These are phyloP conservation scores for Rugonectria rugulosa DNA, from an alignment of 2,329 filamentous ascomycete genomes.

Conservation along the genomic window DNA sequence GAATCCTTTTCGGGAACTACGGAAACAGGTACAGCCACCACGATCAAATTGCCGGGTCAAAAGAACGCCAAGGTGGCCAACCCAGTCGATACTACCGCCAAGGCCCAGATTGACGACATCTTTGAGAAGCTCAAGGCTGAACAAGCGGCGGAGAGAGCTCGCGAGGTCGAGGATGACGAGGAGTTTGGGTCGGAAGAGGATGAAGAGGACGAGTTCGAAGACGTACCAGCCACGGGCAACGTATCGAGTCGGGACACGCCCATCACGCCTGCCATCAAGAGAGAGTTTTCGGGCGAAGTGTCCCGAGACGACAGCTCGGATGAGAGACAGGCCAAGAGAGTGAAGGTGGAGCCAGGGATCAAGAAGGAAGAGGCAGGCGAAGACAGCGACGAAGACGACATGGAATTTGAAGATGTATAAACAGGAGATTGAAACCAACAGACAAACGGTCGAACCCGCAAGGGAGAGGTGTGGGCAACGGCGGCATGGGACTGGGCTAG, in stretches of 20 bases:
- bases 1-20: constrained; percentile 59
- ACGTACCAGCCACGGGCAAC: constrained; percentile 52
- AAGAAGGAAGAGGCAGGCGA: constrained; percentile 58
- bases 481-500: background rate
- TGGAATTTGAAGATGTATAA: constrained; percentile 67
- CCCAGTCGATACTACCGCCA: constrained; percentile 57
- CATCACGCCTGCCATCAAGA: constrained; percentile 43
- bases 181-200: constrained; percentile 48
- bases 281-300: constrained; percentile 41
- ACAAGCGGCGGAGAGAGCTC: constrained; percentile 56
- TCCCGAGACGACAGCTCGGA: constrained; percentile 45
- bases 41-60: constrained; percentile 48
- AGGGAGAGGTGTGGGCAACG: background rate
- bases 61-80: constrained; percentile 53
- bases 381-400: constrained; percentile 52
- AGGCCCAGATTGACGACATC: constrained; percentile 69
- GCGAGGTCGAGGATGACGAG: constrained; percentile 37
- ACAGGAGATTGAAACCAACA: background rate
- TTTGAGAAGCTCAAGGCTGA: constrained; percentile 72
- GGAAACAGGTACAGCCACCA: constrained; percentile 27
- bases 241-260: constrained; percentile 44
- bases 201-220: constrained; percentile 58
- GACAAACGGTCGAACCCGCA: background rate
- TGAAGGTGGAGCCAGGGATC: constrained; percentile 63
- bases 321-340: constrained; percentile 63